phyloP scores from a whole-genome alignment of 23 red algal genomes.

The Gracilaria gracilis region DNA sequence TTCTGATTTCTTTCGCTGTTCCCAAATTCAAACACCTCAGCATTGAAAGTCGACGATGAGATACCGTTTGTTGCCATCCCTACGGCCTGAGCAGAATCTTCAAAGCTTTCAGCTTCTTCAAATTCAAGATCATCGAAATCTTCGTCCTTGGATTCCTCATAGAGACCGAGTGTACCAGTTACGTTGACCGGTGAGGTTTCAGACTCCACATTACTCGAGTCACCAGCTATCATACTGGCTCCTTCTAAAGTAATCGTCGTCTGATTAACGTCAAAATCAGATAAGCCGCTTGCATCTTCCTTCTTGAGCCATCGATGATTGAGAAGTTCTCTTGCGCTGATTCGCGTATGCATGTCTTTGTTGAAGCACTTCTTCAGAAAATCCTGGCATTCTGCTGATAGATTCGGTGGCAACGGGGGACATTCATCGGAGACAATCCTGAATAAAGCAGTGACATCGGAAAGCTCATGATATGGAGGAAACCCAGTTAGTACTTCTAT shows the following conservation, averaged over 20 bases:
- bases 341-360: constrained; percentile 86
- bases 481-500: constrained; percentile 97
- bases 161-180: constrained; percentile 38
- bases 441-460: constrained; percentile 91
- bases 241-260: background rate
- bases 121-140: constrained; percentile 76
- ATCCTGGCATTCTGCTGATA: constrained; percentile 84
- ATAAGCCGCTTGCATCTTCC: background rate
- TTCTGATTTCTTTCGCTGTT: constrained; percentile 1
- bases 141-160: constrained; percentile 70
- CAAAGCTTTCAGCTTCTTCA: background rate
- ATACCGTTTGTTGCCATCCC: background rate
- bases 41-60: constrained; percentile 1
- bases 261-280: background rate
- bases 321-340: constrained; percentile 87
- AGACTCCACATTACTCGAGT: background rate
- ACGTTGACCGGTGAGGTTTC: constrained; percentile 24
- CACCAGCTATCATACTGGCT: background rate
- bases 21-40: constrained; percentile 13
- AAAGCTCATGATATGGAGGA: constrained; percentile 93
- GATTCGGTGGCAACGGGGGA: constrained; percentile 85
- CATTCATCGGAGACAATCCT: constrained; percentile 97
- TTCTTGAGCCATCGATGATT: constrained; percentile 85
- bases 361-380: constrained; percentile 94
- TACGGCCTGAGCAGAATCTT: background rate